A percentile compares a stretch with the other conserved stretches of the same genome.
Conservation (phyloP, 345 rosid genomes). For the Microthlaspi erraticum region DNA sequence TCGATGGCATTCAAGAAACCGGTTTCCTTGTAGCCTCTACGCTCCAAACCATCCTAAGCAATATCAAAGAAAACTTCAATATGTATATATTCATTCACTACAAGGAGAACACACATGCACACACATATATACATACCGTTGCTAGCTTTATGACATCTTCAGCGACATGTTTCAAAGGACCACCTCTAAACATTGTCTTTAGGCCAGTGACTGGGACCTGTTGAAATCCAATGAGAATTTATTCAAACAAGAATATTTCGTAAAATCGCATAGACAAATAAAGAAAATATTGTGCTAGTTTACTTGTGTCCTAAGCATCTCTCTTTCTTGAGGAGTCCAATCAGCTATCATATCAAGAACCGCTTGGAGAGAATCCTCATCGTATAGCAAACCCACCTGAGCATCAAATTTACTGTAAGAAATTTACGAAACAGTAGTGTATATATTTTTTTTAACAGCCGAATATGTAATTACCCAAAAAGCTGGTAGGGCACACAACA, state of each 20-base stretch:
- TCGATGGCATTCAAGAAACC: slow-evolving; percentile 70
- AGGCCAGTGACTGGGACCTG: slow-evolving; percentile 83
- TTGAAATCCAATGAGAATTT: slow-evolving; percentile 10
- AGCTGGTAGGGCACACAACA: slow-evolving; percentile 92
- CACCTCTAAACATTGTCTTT: slow-evolving; percentile 81
- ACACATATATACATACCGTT: slow-evolving; percentile 49
- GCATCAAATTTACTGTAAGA: slow-evolving; percentile 28
- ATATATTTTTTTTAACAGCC: slow-evolving; percentile 4
- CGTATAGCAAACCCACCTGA: slow-evolving; percentile 88
- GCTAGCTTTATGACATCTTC: slow-evolving; percentile 75
- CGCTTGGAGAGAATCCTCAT: slow-evolving; percentile 77
- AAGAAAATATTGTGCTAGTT: slow-evolving; percentile 43
- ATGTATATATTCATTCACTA: background rate
- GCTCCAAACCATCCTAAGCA: slow-evolving; percentile 81
- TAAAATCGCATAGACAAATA: too few relatives aligned
- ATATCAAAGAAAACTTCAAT: background rate
- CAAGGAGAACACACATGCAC: background rate
- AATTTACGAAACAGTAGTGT: background rate
- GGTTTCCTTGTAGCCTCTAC: slow-evolving; percentile 82
- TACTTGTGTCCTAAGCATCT: slow-evolving; percentile 64
- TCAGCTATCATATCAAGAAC: slow-evolving; percentile 73
- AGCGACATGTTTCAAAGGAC: slow-evolving; percentile 63
- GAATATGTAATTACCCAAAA: slow-evolving; percentile 71
- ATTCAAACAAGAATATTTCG: background rate
- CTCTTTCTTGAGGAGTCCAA: slow-evolving; percentile 84